phyloP scores from a whole-genome alignment of 1,284 basidiomycete genomes.

The Moesziomyces parantarcticus region DNA sequence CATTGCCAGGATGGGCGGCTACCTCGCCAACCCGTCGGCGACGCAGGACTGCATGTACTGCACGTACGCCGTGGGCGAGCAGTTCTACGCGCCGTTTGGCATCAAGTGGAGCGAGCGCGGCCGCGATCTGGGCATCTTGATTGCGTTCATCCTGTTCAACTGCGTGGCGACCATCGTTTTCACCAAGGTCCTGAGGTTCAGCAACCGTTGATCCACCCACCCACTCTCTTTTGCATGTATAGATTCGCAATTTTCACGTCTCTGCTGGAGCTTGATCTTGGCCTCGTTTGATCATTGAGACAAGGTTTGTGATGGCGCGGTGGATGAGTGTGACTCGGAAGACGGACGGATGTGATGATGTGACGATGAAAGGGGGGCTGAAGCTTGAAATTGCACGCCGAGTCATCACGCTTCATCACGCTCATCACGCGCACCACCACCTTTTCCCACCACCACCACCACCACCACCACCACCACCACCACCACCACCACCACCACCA shows the following conservation, averaged over 20 bases:
- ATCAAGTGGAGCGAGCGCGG: conserved; percentile 72
- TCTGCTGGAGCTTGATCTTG: background rate
- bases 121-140: conserved; percentile 53
- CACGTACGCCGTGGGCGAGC: conserved; percentile 76
- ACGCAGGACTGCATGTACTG: conserved; percentile 78
- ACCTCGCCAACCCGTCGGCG: conserved; percentile 79
- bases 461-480: conserved; percentile 5
- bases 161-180: conserved; percentile 34
- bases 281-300: too few species aligned
- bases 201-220: conserved; percentile 33
- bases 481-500: conserved; percentile 4
- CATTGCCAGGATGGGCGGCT: conserved; percentile 76
- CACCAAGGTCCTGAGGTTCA: conserved; percentile 50
- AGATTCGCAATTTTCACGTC: background rate
- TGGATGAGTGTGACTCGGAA: too few species aligned
- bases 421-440: conserved; percentile 10
- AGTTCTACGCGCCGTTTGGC: conserved; percentile 78
- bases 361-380: too few species aligned
- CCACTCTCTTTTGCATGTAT: background rate
- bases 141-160: conserved; percentile 57
- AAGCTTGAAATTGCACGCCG: too few species aligned
- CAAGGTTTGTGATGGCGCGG: too few species aligned
- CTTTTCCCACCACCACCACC: conserved; percentile 3
- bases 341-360: too few species aligned
- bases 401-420: too few species aligned